phyloP scores from a whole-genome alignment of 1,284 basidiomycete species.

The Malassezia caprae region DNA sequence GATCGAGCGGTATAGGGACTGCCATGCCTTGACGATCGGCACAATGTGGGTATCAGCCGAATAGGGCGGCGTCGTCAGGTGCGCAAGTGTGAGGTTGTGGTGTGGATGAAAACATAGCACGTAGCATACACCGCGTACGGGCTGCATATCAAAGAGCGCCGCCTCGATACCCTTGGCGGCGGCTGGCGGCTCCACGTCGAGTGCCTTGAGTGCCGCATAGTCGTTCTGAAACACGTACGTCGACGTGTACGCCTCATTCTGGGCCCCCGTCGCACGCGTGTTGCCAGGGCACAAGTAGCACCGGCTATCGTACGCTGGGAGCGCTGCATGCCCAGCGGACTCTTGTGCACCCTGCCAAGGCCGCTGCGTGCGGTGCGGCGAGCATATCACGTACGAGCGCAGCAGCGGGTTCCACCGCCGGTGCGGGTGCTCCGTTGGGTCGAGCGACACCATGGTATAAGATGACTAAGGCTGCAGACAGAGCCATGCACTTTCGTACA shows the following conservation, averaged over 20 bases:
- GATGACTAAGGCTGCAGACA: not conserved
- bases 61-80: constrained; percentile 53
- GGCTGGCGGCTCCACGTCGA: constrained; percentile 22
- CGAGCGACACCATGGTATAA: constrained; percentile 20
- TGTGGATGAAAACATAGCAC: constrained; percentile 81
- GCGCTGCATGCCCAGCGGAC: constrained; percentile 16
- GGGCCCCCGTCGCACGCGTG: constrained; percentile 62
- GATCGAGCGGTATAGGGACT: constrained; percentile 36
- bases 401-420: constrained; percentile 43
- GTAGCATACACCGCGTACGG: constrained; percentile 74
- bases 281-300: constrained; percentile 92
- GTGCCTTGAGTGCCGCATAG: constrained; percentile 67
- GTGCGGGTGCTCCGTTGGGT: constrained; percentile 40
- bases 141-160: constrained; percentile 59
- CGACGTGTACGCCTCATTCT: constrained; percentile 61
- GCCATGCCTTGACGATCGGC: constrained; percentile 67
- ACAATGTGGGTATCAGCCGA: constrained; percentile 56
- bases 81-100: constrained; percentile 80
- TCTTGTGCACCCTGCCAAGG: constrained; percentile 48
- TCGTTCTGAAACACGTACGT: constrained; percentile 73
- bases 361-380: constrained; percentile 43
- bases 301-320: constrained; percentile 61
- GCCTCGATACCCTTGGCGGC: not conserved
- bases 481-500: not conserved
- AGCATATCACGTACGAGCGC: constrained; percentile 41